Percentiles rank a stretch among this genome's conserved stretches.
Evolutionary conservation across 108 stramenopile genomes (phyloP).

Genomic region (Nitzschia sp.): DNA sequence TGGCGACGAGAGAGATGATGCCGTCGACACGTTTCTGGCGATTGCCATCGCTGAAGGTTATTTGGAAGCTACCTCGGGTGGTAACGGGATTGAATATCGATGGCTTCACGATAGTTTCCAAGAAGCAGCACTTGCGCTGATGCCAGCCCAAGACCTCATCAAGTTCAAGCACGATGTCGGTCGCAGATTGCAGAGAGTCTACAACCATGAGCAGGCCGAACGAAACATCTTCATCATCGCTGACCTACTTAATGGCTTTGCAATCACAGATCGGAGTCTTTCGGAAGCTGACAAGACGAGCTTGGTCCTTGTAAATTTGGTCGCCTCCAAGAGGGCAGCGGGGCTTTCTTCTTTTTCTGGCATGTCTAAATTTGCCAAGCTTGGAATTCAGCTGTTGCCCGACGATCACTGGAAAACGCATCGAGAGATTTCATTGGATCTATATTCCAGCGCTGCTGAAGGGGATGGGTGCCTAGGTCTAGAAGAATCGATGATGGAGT

Average conservation of each 20-base stretch:
- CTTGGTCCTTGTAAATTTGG: background rate
- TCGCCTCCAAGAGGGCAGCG: background rate
- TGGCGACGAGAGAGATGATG: constrained; percentile 8
- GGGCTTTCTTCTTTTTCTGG: constrained; percentile 1
- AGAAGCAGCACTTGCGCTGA: constrained; percentile 32
- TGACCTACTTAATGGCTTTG: background rate
- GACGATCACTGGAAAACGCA: background rate
- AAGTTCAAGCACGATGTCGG: constrained; percentile 46
- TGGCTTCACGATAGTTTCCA: constrained; percentile 48
- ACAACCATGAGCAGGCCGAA: background rate
- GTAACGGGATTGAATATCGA: background rate
- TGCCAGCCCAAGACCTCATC: constrained; percentile 22
- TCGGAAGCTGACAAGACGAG: background rate
- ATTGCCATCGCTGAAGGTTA: background rate
- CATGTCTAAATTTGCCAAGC: background rate
- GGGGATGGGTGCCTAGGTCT: background rate
- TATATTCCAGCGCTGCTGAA: constrained; percentile 2
- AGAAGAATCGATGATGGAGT: background rate
- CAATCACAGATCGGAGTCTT: background rate
- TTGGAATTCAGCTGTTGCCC: background rate
- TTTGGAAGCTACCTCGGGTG: background rate
- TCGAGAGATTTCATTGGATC: background rate
- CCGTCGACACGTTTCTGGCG: background rate
- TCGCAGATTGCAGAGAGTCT: constrained; percentile 20
- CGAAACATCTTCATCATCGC: background rate